Percentiles rank a stretch among this genome's conserved stretches.
phyloP scores from a whole-genome alignment of 208 protist genomes.

The Trypanosoma avium region DNA sequence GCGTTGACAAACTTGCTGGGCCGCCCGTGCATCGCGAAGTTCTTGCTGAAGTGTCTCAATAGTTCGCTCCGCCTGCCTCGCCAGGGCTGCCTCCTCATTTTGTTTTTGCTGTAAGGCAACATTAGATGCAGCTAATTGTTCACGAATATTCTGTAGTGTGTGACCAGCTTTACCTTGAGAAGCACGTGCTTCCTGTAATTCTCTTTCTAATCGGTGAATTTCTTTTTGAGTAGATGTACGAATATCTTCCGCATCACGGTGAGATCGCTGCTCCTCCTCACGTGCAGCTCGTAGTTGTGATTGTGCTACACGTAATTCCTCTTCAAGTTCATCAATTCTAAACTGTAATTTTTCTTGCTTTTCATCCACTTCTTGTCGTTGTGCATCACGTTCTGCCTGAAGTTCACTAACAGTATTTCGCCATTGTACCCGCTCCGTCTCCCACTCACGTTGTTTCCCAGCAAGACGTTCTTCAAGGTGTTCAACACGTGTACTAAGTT shows the following conservation, averaged over 20 bases:
- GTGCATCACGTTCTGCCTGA: slow-evolving; percentile 3
- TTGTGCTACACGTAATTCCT: slow-evolving; percentile 1
- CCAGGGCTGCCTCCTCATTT: slow-evolving; percentile 28
- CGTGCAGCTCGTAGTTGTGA: slow-evolving; percentile 1
- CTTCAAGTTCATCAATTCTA: slow-evolving; percentile 20
- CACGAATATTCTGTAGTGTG: slow-evolving; percentile 19
- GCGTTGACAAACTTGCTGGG: slow-evolving; percentile 13
- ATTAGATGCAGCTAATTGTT: slow-evolving; percentile 24
- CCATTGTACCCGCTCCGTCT: slow-evolving; percentile 26
- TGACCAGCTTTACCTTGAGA: slow-evolving; percentile 9
- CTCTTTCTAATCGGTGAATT: slow-evolving; percentile 15
- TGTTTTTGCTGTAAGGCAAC: slow-evolving; percentile 21
- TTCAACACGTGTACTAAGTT: slow-evolving; percentile 9
- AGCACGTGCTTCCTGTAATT: slow-evolving; percentile 12
- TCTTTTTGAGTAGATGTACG: neutral
- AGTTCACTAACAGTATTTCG: slow-evolving; percentile 8
- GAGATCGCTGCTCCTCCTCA: slow-evolving; percentile 3
- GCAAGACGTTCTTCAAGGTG: slow-evolving; percentile 19
- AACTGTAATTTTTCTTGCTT: slow-evolving; percentile 12
- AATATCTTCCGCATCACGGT: slow-evolving; percentile 9
- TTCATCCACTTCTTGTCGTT: slow-evolving; percentile 1
- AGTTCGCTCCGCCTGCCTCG: slow-evolving; percentile 14
- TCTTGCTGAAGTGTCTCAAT: slow-evolving; percentile 25
- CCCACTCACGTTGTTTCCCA: slow-evolving; percentile 10
- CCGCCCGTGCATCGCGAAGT: slow-evolving; percentile 12